Evolutionary conservation across 164 flowering plant genomes (phyloP).

Genomic region (Magnolia officinalis): DNA sequence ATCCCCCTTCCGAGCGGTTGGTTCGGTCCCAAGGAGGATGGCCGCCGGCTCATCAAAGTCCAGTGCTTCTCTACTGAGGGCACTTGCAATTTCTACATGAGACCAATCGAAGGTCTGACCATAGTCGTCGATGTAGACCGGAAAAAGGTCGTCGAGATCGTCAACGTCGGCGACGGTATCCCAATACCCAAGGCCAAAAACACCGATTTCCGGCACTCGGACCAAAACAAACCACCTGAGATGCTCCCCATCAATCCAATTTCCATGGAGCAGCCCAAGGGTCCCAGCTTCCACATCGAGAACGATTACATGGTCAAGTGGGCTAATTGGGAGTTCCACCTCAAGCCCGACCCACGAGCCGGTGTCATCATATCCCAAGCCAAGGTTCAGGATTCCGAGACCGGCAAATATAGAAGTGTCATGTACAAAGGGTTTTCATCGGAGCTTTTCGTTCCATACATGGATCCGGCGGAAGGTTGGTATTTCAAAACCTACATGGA

Average conservation of each 20-base stretch:
- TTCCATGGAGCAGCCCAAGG: slow-evolving; percentile 59
- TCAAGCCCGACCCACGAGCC: slow-evolving; percentile 53
- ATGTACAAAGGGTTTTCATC: slow-evolving; percentile 69
- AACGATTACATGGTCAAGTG: slow-evolving; percentile 50
- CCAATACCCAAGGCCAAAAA: slow-evolving; percentile 41
- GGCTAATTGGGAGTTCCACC: slow-evolving; percentile 76
- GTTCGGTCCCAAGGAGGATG: slow-evolving; percentile 53
- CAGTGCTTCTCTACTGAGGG: slow-evolving; percentile 44
- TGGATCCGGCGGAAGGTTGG: slow-evolving; percentile 66
- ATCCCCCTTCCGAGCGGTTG: slow-evolving; percentile 41
- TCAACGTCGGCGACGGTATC: slow-evolving; percentile 31
- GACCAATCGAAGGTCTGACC: slow-evolving; percentile 65
- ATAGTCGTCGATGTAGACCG: slow-evolving; percentile 48
- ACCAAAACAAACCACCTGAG: slow-evolving; percentile 9
- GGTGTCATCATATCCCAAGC: slow-evolving; percentile 63
- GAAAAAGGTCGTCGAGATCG: slow-evolving; percentile 29
- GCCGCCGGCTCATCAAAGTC: slow-evolving; percentile 44
- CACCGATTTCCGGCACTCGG: slow-evolving; percentile 39
- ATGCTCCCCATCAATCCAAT: slow-evolving; percentile 44
- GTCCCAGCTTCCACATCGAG: slow-evolving; percentile 47
- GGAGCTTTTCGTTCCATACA: slow-evolving; percentile 73
- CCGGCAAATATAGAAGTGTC: slow-evolving; percentile 46
- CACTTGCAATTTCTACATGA: slow-evolving; percentile 63
- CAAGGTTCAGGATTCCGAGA: slow-evolving; percentile 45
- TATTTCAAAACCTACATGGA: slow-evolving; percentile 70